Base-by-base conservation (phyloP, 345 rosid species). In the Populus simonii region DNA sequence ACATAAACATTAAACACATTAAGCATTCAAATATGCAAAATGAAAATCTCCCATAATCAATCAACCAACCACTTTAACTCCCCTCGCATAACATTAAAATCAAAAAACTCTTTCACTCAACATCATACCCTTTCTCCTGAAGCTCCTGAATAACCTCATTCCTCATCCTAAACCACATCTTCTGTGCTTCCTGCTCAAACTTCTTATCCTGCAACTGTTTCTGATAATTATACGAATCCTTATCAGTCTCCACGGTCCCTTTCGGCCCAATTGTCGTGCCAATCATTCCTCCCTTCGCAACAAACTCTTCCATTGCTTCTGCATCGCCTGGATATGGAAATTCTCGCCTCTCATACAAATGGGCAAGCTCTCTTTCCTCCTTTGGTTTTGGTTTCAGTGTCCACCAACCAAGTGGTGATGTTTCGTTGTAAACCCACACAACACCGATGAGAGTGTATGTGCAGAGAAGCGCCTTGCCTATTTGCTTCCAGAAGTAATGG, bases 331-430 rank as follows among this genome's bases (percentile, higher is more conserved):
- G 98, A 85, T 93, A 93, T 8, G 98, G 95, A 77, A 87, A 93
- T 76, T 90, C 87, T n/a, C 86, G 82, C 70, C 95, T 84, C 82
- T 93, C 97, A 43, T 93, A 92, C 75, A 96, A 68, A 80, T 90
- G 97, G 3, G 96, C 94, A 59, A 91, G 66, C 68, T 92, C 94
- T 31, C 74, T 83, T 83, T 92, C 98, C 78, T 93, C 98, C 85
- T 90, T 93, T 22, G 94, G 94, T 79, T 84, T 86, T 1, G 97
- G 97, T 90, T 87, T 93, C 83, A 93, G 76, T 17, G 94, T 91
- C 96, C 97, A 93, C 97, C 97, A 96, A 22, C 98, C 96, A 4
- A 93, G 86, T 1, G 98, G 94, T 8, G 98, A 93, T 0, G 94
- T 92, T 80, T 92, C 94, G 45, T 91, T 90, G 87, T 87, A 93